Evolutionary conservation across 495 filamentous ascomycete genomes (phyloP).

Genomic region (Ascobolus immersus): DNA sequence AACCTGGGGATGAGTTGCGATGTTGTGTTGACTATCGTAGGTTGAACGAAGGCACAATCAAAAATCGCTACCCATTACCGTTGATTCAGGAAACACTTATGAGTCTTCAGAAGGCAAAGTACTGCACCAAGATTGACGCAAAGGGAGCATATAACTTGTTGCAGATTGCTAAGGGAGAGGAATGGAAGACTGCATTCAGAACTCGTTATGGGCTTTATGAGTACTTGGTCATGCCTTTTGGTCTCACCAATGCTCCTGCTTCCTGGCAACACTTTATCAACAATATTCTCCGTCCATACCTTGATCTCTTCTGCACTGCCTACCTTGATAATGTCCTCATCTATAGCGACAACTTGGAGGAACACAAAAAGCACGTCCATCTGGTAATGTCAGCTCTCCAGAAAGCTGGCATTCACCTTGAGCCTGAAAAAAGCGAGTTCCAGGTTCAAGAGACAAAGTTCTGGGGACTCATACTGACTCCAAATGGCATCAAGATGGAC

Average conservation of each 20-base stretch:
- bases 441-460: background rate
- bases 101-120: background rate
- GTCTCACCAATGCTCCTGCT: background rate
- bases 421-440: background rate
- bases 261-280: slow-evolving; percentile 3
- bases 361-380: background rate
- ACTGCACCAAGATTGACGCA: background rate
- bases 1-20: too few relatives aligned
- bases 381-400: too few relatives aligned
- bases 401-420: too few relatives aligned
- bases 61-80: background rate
- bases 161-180: background rate
- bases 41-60: background rate
- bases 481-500: slow-evolving; percentile 1
- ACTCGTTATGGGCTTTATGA: background rate
- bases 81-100: background rate
- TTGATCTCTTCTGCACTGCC: background rate
- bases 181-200: background rate
- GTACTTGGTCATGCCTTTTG: background rate
- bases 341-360: background rate
- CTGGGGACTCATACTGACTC: background rate
- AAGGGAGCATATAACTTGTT: background rate
- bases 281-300: background rate
- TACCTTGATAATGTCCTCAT: slow-evolving; percentile 1
- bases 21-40: slow-evolving; percentile 2